These are phyloP conservation scores for Hypoxylon fragiforme DNA, from an alignment of 495 filamentous ascomycete genomes.

Conservation along the genomic window DNA sequence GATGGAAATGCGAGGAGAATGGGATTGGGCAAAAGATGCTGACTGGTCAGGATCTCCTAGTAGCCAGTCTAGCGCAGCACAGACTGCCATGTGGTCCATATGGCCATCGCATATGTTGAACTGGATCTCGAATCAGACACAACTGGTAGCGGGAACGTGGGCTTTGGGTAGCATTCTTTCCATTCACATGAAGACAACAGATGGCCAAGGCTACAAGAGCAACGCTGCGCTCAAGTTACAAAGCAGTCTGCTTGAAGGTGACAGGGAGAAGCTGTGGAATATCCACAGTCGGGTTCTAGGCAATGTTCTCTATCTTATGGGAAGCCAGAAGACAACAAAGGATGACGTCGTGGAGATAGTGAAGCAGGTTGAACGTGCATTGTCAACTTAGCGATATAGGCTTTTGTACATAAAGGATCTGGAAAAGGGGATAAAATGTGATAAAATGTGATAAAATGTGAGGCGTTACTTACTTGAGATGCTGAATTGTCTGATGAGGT, in stretches of 20 bases:
- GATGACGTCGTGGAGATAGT: conserved; percentile 57
- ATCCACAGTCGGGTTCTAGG: conserved; percentile 75
- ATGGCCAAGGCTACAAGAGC: conserved; percentile 64
- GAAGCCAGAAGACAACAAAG: conserved; percentile 60
- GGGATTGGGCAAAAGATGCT: conserved; percentile 55
- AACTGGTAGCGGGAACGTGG: conserved; percentile 63
- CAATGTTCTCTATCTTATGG: conserved; percentile 79
- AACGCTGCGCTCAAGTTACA: conserved; percentile 65
- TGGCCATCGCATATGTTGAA: conserved; percentile 63
- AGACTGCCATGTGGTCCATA: conserved; percentile 61
- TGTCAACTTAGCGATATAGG: background rate
- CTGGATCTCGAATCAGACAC: conserved; percentile 53
- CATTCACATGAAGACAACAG: conserved; percentile 57
- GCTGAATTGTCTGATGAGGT: too few relatives aligned
- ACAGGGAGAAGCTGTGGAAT: conserved; percentile 45
- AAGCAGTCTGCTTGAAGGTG: conserved; percentile 48
- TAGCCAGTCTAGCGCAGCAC: background rate
- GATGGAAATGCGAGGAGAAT: conserved; percentile 57
- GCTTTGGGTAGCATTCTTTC: conserved; percentile 72
- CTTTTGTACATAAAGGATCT: too few relatives aligned
- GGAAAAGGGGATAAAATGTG: too few relatives aligned
- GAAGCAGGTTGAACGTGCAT: conserved; percentile 16
- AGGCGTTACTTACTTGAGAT: too few relatives aligned
- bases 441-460: too few relatives aligned
- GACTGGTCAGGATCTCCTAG: conserved; percentile 17